Base-by-base conservation (phyloP, 768 basidiomycete species). In the Lactifluus pinguis region DNA sequence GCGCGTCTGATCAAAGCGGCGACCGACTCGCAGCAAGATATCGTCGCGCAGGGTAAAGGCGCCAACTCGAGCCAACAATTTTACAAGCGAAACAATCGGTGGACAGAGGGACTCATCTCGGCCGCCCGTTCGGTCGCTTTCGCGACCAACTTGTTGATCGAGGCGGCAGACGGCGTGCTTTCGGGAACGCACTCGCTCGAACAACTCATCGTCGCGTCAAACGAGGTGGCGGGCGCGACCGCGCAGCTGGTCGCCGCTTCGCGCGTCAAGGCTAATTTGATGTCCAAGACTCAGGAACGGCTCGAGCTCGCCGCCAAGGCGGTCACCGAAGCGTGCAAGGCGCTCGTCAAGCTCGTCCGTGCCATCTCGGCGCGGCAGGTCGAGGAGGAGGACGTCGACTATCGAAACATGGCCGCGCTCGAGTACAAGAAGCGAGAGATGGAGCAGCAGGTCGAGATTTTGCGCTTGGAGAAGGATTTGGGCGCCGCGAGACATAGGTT, bases 61-160 rank as follows among this genome's bases (percentile, higher is more conserved):
- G 90, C 94, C 19, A 93, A 86, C 72, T 83, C 94, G 25, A 84
- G 79, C 19, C 92, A 95, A 72, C 95, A 98, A 69, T 99, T 99
- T 81, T 99, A 98, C 82, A 99, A 99, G 78, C 87, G 92, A 62
- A 98, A 99, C 83, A 98, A 98, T 74, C 83, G 97, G 62, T 99
- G 97, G 97, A 99, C 97, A 48, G 97, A 99, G 72, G 97, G 97
- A 66, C 86, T 99, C 66, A 94, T 98, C 68, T 95, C 93, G 39
- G 97, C 97, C 39, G 97, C 97, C 19, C 98, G 97, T 73, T 83
- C 97, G 9, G 97, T 99, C 57, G 97, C 97, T 3, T 97, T 95
- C 68, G 94, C 97, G 10, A 98, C 97, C 38, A 90, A 84, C 65
- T 75, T 98, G 60, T 83, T 99, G 62, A 99, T 99, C 72, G 95